Evolutionary conservation across 257 asterid species (phyloP).

Genomic region (Jasminum sambac): DNA sequence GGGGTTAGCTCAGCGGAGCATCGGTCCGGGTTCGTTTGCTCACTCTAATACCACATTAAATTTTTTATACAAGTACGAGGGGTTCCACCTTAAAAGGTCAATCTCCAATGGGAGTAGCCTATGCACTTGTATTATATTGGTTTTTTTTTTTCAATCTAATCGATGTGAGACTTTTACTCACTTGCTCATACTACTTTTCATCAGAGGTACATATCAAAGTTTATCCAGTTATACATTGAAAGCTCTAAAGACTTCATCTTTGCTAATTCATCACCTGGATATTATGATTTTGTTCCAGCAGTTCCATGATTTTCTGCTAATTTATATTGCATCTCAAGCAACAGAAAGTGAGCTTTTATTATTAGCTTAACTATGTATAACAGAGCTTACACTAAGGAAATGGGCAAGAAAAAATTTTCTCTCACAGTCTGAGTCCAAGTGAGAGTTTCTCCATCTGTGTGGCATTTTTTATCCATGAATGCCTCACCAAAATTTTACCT

Average conservation of each 20-base stretch:
- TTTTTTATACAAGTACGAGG: no score
- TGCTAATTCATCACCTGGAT: not conserved
- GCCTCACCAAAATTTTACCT: constrained; percentile 45
- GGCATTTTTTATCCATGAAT: constrained; percentile 14
- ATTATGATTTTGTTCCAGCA: not conserved
- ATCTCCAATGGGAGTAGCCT: no score
- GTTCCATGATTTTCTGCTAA: not conserved
- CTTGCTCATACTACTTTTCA: no score
- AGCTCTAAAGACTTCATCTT: not conserved
- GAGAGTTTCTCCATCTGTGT: constrained; percentile 10
- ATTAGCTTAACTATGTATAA: not conserved
- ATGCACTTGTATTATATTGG: no score
- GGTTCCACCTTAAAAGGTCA: no score
- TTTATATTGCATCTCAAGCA: not conserved
- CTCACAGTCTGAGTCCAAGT: not conserved
- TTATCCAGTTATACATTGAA: not conserved
- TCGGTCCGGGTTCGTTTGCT: no score
- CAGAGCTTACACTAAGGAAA: not conserved
- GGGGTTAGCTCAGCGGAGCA: no score
- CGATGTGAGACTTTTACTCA: no score
- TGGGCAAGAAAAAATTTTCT: not conserved
- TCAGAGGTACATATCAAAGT: not conserved
- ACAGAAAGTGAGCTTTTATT: not conserved
- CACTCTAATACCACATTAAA: no score
- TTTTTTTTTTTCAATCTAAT: no score